Evolutionary conservation across 352 stramenopile species (phyloP).

Genomic region (Lagenidium giganteum): DNA sequence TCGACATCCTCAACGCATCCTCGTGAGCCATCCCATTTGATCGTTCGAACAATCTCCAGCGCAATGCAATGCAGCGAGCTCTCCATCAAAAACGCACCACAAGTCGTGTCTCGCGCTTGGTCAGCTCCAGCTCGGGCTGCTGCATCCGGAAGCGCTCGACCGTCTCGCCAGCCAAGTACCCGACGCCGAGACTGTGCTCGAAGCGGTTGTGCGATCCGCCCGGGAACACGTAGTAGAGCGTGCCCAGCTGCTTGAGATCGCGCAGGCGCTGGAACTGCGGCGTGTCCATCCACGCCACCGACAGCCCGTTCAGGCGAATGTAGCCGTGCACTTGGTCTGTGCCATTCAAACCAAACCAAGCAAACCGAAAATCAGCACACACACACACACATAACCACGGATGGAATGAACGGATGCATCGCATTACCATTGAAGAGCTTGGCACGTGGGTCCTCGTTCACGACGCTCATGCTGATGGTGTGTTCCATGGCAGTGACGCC

Average conservation of each 20-base stretch:
- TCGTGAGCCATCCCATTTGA: no score
- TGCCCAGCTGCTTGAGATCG: conserved; percentile 93
- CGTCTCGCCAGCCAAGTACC: conserved; percentile 89
- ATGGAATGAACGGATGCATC: not conserved
- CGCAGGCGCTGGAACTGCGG: conserved; percentile 93
- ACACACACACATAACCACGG: conserved; percentile 1
- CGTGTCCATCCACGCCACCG: conserved; percentile 88
- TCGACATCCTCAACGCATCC: no score
- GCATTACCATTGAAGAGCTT: conserved; percentile 72
- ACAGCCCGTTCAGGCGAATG: conserved; percentile 73
- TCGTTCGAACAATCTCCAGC: conserved; percentile 12
- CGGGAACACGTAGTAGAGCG: conserved; percentile 83
- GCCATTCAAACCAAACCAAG: not conserved
- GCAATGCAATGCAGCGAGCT: no score
- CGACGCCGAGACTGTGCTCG: conserved; percentile 94
- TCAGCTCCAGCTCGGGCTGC: conserved; percentile 89
- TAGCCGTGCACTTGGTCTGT: conserved; percentile 79
- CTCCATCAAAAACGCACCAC: conserved; percentile 24
- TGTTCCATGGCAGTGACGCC: no score
- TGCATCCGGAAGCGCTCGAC: conserved; percentile 74
- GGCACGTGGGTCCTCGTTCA: conserved; percentile 10
- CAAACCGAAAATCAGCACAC: not conserved
- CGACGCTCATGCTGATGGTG: conserved; percentile 2
- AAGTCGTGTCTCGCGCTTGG: conserved; percentile 70
- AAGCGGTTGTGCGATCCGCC: conserved; percentile 93